These are phyloP conservation scores for Houttuynia cordata DNA, from an alignment of 164 flowering plant species.

Conservation along the genomic window DNA sequence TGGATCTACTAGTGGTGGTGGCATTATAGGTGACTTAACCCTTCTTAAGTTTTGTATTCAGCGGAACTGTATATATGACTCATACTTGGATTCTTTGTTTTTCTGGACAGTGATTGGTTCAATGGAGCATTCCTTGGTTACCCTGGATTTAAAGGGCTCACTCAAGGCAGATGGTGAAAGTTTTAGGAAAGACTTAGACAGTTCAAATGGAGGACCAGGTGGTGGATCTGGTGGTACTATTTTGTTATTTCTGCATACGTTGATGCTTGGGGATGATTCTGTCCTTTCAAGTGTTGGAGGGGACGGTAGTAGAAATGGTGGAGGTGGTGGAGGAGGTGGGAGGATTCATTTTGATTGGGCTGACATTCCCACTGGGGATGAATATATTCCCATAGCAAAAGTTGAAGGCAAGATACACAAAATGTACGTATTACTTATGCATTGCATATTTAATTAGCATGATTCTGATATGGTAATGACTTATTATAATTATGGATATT, in stretches of 20 bases:
- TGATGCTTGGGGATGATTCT: constrained; percentile 42
- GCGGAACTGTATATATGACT: neutral
- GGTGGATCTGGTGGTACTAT: constrained; percentile 98
- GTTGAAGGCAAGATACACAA: constrained; percentile 46
- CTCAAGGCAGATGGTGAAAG: constrained; percentile 84
- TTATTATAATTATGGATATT: too few species aligned
- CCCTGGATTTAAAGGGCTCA: constrained; percentile 55
- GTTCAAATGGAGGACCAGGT: constrained; percentile 44
- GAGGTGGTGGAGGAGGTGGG: constrained; percentile 96
- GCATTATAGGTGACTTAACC: constrained; percentile 56
- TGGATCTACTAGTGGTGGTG: constrained; percentile 81
- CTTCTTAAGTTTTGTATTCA: neutral
- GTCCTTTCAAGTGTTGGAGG: constrained; percentile 72
- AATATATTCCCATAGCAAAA: constrained; percentile 53
- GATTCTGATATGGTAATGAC: too few species aligned
- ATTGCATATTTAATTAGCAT: neutral
- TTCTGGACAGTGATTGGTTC: constrained; percentile 78
- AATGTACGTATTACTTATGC: constrained; percentile 25
- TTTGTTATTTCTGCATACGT: constrained; percentile 56
- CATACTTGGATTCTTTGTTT: neutral
- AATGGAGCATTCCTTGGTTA: constrained; percentile 65
- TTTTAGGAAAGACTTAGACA: constrained; percentile 23
- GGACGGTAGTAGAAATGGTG: constrained; percentile 54
- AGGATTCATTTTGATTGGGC: constrained; percentile 93
- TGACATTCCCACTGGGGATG: constrained; percentile 68